Percentiles rank a stretch among this genome's conserved stretches.
Evolutionary conservation across 371 early-diverging fungal species (phyloP).

Genomic region (Mucor sp.): DNA sequence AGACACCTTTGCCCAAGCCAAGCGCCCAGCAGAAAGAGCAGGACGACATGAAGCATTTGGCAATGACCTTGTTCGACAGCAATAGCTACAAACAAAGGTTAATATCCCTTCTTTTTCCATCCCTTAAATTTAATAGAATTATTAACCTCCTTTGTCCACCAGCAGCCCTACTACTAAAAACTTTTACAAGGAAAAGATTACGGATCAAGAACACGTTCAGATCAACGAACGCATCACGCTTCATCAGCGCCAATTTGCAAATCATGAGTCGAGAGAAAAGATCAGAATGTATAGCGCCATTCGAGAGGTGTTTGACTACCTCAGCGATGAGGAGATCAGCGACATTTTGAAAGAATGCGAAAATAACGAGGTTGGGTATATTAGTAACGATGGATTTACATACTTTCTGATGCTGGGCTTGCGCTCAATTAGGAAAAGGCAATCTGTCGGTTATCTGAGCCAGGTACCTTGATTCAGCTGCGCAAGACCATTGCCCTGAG

Average conservation of each 20-base stretch:
- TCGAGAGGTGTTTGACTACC: constrained; percentile 68
- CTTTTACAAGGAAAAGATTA: constrained; percentile 83
- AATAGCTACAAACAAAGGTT: background rate
- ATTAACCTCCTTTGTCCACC: background rate
- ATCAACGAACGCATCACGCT: constrained; percentile 85
- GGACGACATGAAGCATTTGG: background rate
- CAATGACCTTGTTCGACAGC: background rate
- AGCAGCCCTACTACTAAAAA: constrained; percentile 26
- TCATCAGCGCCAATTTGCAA: constrained; percentile 83
- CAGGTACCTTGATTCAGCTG: constrained; percentile 65
- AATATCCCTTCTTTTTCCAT: background rate
- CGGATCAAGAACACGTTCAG: constrained; percentile 80
- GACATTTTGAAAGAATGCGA: constrained; percentile 74
- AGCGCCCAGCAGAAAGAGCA: background rate
- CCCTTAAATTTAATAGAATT: background rate
- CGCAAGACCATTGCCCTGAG: constrained; percentile 71
- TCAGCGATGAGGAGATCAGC: constrained; percentile 80
- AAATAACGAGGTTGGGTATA: constrained; percentile 67
- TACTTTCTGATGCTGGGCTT: background rate
- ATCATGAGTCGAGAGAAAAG: constrained; percentile 75
- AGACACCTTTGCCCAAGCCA: background rate
- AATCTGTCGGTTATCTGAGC: constrained; percentile 71
- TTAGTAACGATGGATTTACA: background rate
- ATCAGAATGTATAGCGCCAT: constrained; percentile 71
- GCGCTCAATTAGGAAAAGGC: constrained; percentile 56